Evolutionary conservation across 768 basidiomycete species (phyloP).

Genomic region (Naganishia randhawae): DNA sequence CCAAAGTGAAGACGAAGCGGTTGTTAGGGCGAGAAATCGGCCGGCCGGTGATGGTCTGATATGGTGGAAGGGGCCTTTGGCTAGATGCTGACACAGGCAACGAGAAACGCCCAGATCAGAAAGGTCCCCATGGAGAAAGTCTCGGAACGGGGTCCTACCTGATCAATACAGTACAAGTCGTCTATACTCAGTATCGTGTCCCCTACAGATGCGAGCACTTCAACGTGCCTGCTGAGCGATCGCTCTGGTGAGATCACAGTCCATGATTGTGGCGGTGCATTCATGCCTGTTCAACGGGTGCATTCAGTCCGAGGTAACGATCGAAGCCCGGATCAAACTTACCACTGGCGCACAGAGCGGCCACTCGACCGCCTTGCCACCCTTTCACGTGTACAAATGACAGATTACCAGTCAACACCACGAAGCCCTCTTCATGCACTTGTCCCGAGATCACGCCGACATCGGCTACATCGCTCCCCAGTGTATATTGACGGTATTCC

Average conservation of each 20-base stretch:
- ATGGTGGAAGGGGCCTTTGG: slow-evolving; percentile 81
- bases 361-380: slow-evolving; percentile 74
- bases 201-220: slow-evolving; percentile 78
- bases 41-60: slow-evolving; percentile 90
- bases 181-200: slow-evolving; percentile 79
- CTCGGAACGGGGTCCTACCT: slow-evolving; percentile 40
- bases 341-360: slow-evolving; percentile 73
- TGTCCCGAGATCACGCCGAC: slow-evolving; percentile 75
- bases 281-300: slow-evolving; percentile 57
- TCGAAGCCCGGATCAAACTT: slow-evolving; percentile 40
- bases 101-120: neutral
- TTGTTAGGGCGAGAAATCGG: slow-evolving; percentile 80
- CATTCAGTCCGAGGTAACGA: neutral
- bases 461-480: slow-evolving; percentile 77
- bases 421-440: slow-evolving; percentile 80
- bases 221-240: slow-evolving; percentile 81
- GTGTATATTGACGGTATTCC: slow-evolving; percentile 77
- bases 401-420: slow-evolving; percentile 73
- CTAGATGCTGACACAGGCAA: slow-evolving; percentile 59
- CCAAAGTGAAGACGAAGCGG: slow-evolving; percentile 66
- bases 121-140: neutral
- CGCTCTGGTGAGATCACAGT: slow-evolving; percentile 82
- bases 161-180: slow-evolving; percentile 81
- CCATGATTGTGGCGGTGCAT: slow-evolving; percentile 78
- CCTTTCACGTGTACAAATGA: slow-evolving; percentile 79